Evolutionary conservation across 1,139 yeast species (phyloP), one percentile per base, ranked within the genome.

Genomic region (Casaregolazyma suthepensis): DNA sequence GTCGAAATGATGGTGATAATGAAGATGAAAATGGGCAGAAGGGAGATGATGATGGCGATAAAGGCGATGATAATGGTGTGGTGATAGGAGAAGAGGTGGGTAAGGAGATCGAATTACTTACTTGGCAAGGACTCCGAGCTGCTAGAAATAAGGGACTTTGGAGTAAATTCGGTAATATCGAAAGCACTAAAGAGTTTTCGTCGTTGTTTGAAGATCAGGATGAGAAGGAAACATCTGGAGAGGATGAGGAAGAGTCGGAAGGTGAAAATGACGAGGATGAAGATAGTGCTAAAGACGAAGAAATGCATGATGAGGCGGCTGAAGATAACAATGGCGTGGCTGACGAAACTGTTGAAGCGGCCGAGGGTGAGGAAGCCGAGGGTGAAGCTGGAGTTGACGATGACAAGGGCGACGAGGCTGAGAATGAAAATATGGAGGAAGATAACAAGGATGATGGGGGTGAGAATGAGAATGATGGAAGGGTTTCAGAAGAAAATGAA

Each of bases 121-220:
- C 61, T 2, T 68, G 72, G 72, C 57, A 69, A 45, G 71, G 71
- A 2, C 55, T 68, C 20, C 58, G 72, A 15, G 68, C 71, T 2
- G 69, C 71, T 17, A 52, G 71, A 26, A 63, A 59, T 18, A 62
- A 59, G 22, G 70, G 70, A 1, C 46, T 57, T 31, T 67, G 71
- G 71, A 58, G 60, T 42, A 57, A 59, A 46, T 67, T 67, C 56
- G 64, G 62, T 4, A 54, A 53, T 15, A 64, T 65, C 13, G 59
- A 56, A 20, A 54, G 54, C 35, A 57, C 52, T 5, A 45, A 50
- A 4, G 69, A 69, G 19, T 62, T 65, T 54, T 56, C 61, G 7
- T 68, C 68, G 1, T 51, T 66, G 17, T 66, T 61, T 53, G 59
- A 52, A 45, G 56, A 49, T n/a, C 52, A 53, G 20, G 51, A 29